Evolutionary conservation across 768 basidiomycete species (phyloP).

Genomic region (Tubosaeta sp.): DNA sequence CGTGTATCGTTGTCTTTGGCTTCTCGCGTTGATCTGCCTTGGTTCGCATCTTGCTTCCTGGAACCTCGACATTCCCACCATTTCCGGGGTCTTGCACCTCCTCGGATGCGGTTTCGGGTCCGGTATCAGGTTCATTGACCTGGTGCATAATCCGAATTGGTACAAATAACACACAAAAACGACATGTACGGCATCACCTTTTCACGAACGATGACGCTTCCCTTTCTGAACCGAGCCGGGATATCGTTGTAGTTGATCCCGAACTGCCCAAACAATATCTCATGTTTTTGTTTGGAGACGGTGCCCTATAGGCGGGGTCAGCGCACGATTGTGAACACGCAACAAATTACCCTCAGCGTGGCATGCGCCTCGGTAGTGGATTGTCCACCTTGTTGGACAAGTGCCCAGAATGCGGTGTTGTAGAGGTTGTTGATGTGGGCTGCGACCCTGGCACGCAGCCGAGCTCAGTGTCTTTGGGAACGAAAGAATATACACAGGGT

Average conservation of each 20-base stretch:
- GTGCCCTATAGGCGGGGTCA: constrained; percentile 61
- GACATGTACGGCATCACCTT: constrained; percentile 33
- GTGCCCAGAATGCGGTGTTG: constrained; percentile 94
- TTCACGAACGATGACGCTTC: constrained; percentile 75
- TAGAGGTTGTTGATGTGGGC: constrained; percentile 98
- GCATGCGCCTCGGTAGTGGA: constrained; percentile 79
- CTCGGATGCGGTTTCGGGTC: background rate
- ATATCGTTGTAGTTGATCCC: constrained; percentile 84
- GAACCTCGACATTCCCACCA: background rate
- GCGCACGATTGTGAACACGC: background rate
- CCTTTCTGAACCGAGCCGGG: constrained; percentile 72
- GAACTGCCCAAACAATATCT: constrained; percentile 81
- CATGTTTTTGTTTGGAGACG: constrained; percentile 84
- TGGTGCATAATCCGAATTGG: background rate
- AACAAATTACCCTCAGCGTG: constrained; percentile 56
- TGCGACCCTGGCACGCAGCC: constrained; percentile 33
- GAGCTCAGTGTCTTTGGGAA: constrained; percentile 6
- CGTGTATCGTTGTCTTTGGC: constrained; percentile 42
- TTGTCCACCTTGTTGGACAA: constrained; percentile 79
- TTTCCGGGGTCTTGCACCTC: background rate
- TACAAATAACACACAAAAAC: background rate
- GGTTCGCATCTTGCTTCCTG: constrained; percentile 11
- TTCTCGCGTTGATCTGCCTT: constrained; percentile 33
- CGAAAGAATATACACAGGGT: background rate
- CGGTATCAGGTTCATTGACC: constrained; percentile 6